Evolutionary conservation across 139 green algal species (phyloP).

Genomic region (Tetradesmus obliquus): DNA sequence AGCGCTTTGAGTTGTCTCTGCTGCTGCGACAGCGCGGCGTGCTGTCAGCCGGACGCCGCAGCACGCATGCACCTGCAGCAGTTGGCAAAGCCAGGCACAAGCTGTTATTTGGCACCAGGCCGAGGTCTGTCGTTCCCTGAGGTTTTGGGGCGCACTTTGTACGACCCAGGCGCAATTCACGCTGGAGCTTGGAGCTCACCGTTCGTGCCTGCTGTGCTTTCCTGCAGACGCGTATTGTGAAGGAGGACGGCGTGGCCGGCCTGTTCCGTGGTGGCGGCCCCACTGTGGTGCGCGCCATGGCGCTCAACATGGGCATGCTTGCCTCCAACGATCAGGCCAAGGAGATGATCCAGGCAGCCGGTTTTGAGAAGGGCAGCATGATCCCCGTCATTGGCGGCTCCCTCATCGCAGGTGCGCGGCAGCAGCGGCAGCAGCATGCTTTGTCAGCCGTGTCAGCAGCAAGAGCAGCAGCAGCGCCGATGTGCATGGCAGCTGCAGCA

Average conservation of each 20-base stretch:
- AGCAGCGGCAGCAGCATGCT: too few species aligned
- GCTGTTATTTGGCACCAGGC: background rate
- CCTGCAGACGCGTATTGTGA: conserved; percentile 73
- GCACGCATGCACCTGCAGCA: background rate
- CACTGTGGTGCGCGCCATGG: conserved; percentile 97
- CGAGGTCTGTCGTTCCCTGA: background rate
- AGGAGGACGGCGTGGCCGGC: conserved; percentile 84
- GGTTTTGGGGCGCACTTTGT: too few species aligned
- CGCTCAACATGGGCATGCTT: conserved; percentile 99
- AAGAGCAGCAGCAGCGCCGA: too few species aligned
- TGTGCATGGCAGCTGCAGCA: too few species aligned
- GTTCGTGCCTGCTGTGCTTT: background rate
- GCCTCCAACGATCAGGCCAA: conserved; percentile 98
- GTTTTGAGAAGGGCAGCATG: conserved; percentile 73
- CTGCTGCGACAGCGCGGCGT: too few species aligned
- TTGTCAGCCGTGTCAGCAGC: too few species aligned
- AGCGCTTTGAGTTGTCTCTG: background rate
- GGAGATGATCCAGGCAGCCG: conserved; percentile 87
- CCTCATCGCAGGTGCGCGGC: conserved; percentile 57
- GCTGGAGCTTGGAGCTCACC: too few species aligned
- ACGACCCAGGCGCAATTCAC: too few species aligned
- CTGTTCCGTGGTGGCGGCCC: conserved; percentile 93
- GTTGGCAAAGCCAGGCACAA: background rate
- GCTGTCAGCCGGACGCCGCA: background rate
- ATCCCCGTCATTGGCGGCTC: conserved; percentile 75